Evolutionary conservation across 1,139 yeast species (phyloP), one percentile per base, ranked within the genome.

Genomic region (Debaryomycetaceae sp.): DNA sequence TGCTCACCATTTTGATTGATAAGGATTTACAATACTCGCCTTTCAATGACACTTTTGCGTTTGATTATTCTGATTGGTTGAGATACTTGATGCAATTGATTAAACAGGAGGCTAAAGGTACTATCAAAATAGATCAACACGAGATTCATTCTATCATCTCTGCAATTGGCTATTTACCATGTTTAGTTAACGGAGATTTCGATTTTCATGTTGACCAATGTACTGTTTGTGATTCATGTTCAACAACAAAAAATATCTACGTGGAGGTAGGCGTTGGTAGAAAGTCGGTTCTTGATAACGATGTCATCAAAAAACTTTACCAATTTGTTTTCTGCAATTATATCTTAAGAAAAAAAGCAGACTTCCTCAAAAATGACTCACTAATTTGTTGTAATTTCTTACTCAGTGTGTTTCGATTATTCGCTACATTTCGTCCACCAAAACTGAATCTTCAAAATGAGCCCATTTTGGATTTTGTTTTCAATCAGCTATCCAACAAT

Each of bases 351-450:
- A 41, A 41, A 1, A 49, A 47, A 22, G 36, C 36, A 4, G 35
- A 41, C 1, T 37, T 40, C 0, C 41, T 61, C 6, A 46, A 46
- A 14, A 39, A 42, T 5, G 59, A 65, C 40, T 62, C 65, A 1
- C 47, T 72, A n/a, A 37, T 71, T n/a, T 53, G 62, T 43, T 65
- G 77, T 43, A 76, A 79, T 40, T 60, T 75, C 7, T 57, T 83
- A 22, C 49, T 80, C 1, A 52, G 79, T 0, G 48, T 83, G 4
- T 72, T 67, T 54, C 75, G 76, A 52, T 53, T 81, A 1, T 76
- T 81, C 45, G 61, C 70, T 5, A 77, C 80, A 33, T 83, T 59
- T 53, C 70, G 74, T 48, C 77, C 79, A 0, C 79, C 78, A 39
- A 49, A 46, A 8, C 48, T 49, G 6, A 51, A 50, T 7, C 37